Evolutionary conservation across 805 yeast species (phyloP).

Genomic region (Schwanniomyces vanrijiae): DNA sequence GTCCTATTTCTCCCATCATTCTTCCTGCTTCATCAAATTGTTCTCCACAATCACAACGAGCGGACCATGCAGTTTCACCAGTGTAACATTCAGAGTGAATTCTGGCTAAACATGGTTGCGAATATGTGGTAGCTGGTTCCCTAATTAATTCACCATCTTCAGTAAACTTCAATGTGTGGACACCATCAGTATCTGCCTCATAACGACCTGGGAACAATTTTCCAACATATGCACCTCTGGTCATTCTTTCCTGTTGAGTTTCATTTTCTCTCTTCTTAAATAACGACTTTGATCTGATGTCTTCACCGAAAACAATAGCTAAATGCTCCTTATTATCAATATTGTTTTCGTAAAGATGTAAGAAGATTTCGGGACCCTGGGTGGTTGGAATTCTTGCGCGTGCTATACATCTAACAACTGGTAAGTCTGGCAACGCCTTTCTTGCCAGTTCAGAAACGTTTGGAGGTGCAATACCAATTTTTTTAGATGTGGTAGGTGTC

Average conservation of each 20-base stretch:
- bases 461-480: conserved; percentile 13
- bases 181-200: conserved; percentile 59
- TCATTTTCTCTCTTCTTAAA: conserved; percentile 65
- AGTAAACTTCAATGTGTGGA: conserved; percentile 29
- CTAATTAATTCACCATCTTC: conserved; percentile 28
- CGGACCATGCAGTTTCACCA: conserved; percentile 99
- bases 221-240: conserved; percentile 97
- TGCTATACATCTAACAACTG: conserved; percentile 82
- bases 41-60: conserved; percentile 99
- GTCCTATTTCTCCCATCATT: conserved; percentile 81
- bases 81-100: conserved; percentile 98
- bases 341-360: conserved; percentile 85
- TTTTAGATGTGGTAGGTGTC: conserved; percentile 15
- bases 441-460: conserved; percentile 24
- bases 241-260: conserved; percentile 91
- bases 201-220: conserved; percentile 82
- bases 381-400: conserved; percentile 97
- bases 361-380: conserved; percentile 88
- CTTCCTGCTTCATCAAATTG: conserved; percentile 98
- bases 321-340: conserved; percentile 90
- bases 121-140: conserved; percentile 28
- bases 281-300: conserved; percentile 74
- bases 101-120: conserved; percentile 65
- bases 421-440: conserved; percentile 46
- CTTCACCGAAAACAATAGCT: conserved; percentile 96